Percentiles rank a stretch among this genome's conserved stretches.
Conservation (phyloP, 2,329 filamentous ascomycete species). For the Mycocentrospora acerina region DNA sequence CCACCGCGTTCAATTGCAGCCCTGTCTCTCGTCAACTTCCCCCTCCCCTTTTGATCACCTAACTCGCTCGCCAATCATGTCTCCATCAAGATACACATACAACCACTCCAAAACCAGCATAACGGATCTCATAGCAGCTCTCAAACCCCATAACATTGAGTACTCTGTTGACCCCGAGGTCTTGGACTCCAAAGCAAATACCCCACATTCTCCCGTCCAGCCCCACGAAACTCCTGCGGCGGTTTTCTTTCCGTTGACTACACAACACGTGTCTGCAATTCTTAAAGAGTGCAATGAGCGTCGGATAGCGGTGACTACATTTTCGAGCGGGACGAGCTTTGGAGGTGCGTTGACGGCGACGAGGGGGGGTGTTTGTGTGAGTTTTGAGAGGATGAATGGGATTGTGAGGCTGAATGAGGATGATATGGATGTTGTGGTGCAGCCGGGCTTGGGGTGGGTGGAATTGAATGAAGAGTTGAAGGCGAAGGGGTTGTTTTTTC, state of each 20-base stretch:
- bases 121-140: neutral
- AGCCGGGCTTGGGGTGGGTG: slow-evolving; percentile 79
- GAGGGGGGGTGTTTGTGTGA: slow-evolving; percentile 76
- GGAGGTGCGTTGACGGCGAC: slow-evolving; percentile 85
- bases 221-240: slow-evolving; percentile 47
- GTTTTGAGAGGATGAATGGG: slow-evolving; percentile 80
- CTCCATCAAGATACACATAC: neutral
- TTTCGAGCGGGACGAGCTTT: slow-evolving; percentile 81
- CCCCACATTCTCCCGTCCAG: slow-evolving; percentile 21
- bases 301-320: slow-evolving; percentile 80
- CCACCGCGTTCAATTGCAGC: too few relatives aligned
- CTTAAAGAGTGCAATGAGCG: slow-evolving; percentile 81
- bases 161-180: slow-evolving; percentile 10
- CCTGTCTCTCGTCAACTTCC: too few relatives aligned
- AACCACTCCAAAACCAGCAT: slow-evolving; percentile 1
- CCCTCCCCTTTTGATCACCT: too few relatives aligned
- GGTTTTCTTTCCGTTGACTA: slow-evolving; percentile 72
- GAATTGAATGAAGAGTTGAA: slow-evolving; percentile 70
- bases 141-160: slow-evolving; percentile 1
- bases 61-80: neutral
- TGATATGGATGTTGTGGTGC: slow-evolving; percentile 56
- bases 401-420: slow-evolving; percentile 80
- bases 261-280: slow-evolving; percentile 75
- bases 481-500: slow-evolving; percentile 76
- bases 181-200: slow-evolving; percentile 21